Percentiles rank a stretch among this genome's conserved stretches.
Evolutionary conservation across 2,329 filamentous ascomycete genomes (phyloP).

Genomic region (Alternaria triticina): DNA sequence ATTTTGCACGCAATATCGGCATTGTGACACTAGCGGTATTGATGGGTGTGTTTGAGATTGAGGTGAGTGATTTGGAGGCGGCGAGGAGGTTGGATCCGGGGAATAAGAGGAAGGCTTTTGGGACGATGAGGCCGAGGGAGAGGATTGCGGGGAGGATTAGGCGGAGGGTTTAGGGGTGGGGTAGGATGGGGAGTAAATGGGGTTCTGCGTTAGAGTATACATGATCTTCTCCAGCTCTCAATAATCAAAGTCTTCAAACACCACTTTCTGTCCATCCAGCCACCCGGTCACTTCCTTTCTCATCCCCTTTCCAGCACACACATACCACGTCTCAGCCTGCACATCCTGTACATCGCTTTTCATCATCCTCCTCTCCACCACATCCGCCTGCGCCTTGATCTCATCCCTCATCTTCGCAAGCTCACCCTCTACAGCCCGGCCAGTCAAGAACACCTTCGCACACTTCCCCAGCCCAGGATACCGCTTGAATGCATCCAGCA

Average conservation of each 20-base stretch:
- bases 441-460: constrained; percentile 71
- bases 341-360: constrained; percentile 51
- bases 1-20: constrained; percentile 22
- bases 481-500: constrained; percentile 62
- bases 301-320: constrained; percentile 63
- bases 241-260: constrained; percentile 61
- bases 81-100: neutral
- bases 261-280: constrained; percentile 54
- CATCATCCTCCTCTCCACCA: constrained; percentile 56
- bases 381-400: constrained; percentile 43
- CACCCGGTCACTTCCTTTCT: constrained; percentile 57
- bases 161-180: neutral
- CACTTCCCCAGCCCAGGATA: constrained; percentile 59
- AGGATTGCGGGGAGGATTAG: constrained; percentile 11
- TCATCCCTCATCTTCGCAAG: constrained; percentile 33
- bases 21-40: constrained; percentile 14
- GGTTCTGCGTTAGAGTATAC: neutral
- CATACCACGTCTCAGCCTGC: constrained; percentile 60
- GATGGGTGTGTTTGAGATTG: constrained; percentile 10
- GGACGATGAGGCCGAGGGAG: constrained; percentile 7
- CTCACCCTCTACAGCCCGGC: constrained; percentile 30
- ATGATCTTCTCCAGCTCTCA: neutral
- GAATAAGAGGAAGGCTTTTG: constrained; percentile 4
- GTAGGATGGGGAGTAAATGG: too few relatives aligned
- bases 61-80: neutral